Percentiles rank a stretch among this genome's conserved stretches.
Conservation (phyloP, 139 green algal species). For the Chlorella sp. region DNA sequence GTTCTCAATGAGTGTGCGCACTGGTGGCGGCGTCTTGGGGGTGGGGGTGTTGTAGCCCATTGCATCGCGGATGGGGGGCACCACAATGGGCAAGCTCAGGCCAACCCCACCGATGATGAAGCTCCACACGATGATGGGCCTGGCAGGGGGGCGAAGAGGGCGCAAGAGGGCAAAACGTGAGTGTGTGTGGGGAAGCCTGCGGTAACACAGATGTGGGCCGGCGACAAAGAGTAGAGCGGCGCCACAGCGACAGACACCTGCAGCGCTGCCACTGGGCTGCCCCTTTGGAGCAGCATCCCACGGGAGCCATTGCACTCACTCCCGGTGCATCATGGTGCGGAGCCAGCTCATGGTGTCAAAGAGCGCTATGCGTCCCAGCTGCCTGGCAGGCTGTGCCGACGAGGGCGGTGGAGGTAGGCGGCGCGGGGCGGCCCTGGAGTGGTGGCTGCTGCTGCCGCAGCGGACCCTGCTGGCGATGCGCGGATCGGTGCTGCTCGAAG, state of each 20-base stretch:
- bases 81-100: conserved; percentile 54
- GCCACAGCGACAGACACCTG: too few relatives aligned
- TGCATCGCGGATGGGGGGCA: conserved; percentile 57
- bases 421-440: not conserved
- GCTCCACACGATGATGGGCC: conserved; percentile 62
- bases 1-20: conserved; percentile 8
- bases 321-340: conserved; percentile 38
- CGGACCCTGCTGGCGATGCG: not conserved
- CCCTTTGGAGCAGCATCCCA: too few relatives aligned
- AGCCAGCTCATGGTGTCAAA: conserved; percentile 29
- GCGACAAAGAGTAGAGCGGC: too few relatives aligned
- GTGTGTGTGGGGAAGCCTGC: not conserved
- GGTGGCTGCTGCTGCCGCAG: not conserved
- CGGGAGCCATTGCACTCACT: not conserved
- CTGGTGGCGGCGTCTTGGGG: conserved; percentile 36
- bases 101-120: conserved; percentile 60
- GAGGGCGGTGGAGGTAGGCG: not conserved
- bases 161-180: not conserved
- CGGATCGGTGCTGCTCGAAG: not conserved
- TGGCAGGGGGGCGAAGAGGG: not conserved
- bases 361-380: not conserved
- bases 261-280: too few relatives aligned
- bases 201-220: too few relatives aligned
- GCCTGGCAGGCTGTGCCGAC: not conserved
- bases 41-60: conserved; percentile 36